Conservation (phyloP, 2,329 filamentous ascomycete species). For the Coniosporium tulheliwenetii region DNA sequence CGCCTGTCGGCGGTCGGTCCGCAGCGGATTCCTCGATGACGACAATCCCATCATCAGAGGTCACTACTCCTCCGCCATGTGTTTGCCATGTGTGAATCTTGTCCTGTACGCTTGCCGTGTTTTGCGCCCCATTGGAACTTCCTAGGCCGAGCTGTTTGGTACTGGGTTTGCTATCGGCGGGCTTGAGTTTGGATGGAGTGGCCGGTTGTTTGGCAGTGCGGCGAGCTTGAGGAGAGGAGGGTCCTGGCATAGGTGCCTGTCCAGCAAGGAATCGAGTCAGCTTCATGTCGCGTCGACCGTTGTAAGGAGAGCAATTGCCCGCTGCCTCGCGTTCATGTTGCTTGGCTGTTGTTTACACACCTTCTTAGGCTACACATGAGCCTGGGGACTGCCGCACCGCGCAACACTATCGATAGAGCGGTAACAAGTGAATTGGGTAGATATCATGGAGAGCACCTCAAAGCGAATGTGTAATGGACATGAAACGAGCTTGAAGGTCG, state of each 20-base stretch:
- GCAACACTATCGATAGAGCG: no score
- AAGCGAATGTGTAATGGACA: no score
- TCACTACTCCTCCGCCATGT: conserved; percentile 51
- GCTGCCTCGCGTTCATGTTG: no score
- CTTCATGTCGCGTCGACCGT: background rate
- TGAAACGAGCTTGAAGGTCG: no score
- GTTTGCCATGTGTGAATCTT: conserved; percentile 79
- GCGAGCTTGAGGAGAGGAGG: background rate
- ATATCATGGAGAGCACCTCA: no score
- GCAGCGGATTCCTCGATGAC: conserved; percentile 24
- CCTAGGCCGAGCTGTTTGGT: background rate
- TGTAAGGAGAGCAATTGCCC: background rate
- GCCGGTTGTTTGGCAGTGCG: conserved; percentile 3
- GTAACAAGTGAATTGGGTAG: no score
- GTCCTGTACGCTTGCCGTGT: conserved; percentile 48
- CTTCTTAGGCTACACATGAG: background rate
- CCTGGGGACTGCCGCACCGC: background rate
- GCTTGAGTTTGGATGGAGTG: background rate
- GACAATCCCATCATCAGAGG: conserved; percentile 39
- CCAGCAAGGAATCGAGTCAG: background rate
- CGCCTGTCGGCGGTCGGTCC: conserved; percentile 1
- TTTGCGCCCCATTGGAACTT: conserved; percentile 1
- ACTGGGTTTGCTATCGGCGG: conserved; percentile 1
- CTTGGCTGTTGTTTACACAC: background rate
- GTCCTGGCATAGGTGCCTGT: background rate